Conservation (phyloP, 148 eudicot species). For the Persicaria maculosa region DNA sequence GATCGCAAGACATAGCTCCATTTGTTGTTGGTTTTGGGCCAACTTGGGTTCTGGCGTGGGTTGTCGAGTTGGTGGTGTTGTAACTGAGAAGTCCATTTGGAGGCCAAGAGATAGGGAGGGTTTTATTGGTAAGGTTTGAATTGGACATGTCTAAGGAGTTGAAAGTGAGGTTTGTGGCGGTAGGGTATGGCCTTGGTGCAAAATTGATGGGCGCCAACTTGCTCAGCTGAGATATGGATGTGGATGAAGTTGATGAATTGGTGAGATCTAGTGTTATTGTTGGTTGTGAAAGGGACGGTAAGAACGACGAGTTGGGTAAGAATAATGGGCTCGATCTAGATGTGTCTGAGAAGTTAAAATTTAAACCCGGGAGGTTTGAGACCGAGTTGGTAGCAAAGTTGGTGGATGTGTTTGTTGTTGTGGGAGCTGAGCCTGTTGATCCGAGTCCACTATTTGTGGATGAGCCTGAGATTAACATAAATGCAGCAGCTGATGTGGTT, state of each 20-base stretch:
- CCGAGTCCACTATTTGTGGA: constrained; percentile 26
- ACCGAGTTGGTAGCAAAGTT: constrained; percentile 10
- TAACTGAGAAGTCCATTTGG: no score
- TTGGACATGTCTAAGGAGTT: constrained; percentile 28
- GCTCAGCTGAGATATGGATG: no score
- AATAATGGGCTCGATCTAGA: constrained; percentile 29
- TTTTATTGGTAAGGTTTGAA: constrained; percentile 11
- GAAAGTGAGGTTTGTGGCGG: constrained; percentile 41
- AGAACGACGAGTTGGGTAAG: constrained; percentile 29
- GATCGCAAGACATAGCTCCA: not conserved
- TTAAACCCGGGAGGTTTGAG: constrained; percentile 25
- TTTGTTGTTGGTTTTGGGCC: not conserved
- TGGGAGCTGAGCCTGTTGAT: not conserved
- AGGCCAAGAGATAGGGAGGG: not conserved
- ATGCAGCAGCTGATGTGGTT: constrained; percentile 75
- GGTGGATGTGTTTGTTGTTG: constrained; percentile 12
- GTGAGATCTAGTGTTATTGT: constrained; percentile 82
- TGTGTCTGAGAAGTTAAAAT: constrained; percentile 26
- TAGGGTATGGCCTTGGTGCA: constrained; percentile 23
- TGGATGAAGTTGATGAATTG: constrained; percentile 12
- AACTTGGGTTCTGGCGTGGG: constrained; percentile 15
- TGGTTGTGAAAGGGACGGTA: constrained; percentile 38
- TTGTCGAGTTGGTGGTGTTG: not conserved
- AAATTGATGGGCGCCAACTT: constrained; percentile 11
- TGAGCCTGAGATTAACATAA: constrained; percentile 63